A percentile compares a stretch with the other conserved stretches of the same genome.
Evolutionary conservation across 306 rosid species (phyloP).

Genomic region (Casuarina glauca): DNA sequence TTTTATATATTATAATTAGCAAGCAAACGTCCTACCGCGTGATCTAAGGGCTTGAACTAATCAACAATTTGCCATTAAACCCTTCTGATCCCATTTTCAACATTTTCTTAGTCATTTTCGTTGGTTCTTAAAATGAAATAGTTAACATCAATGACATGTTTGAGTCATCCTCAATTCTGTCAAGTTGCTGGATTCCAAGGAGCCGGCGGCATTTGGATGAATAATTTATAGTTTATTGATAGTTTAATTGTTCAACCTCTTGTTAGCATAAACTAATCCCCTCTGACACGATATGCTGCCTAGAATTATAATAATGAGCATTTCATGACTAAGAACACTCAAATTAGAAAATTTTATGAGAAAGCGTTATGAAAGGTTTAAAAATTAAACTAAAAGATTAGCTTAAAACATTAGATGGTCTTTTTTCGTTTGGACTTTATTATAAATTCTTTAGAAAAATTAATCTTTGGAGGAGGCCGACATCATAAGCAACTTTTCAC

Average conservation of each 20-base stretch:
- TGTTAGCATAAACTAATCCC: slow-evolving; percentile 23
- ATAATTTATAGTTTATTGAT: not conserved
- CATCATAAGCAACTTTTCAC: not conserved
- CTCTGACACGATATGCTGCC: slow-evolving; percentile 38
- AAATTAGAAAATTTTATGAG: not conserved
- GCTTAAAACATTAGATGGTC: too few relatives aligned
- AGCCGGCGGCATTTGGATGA: slow-evolving; percentile 21
- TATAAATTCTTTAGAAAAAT: too few relatives aligned
- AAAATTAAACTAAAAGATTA: too few relatives aligned
- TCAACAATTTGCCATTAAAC: not conserved
- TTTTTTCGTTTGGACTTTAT: too few relatives aligned
- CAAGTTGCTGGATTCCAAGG: slow-evolving; percentile 22
- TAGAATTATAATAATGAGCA: slow-evolving; percentile 19
- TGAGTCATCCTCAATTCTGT: not conserved
- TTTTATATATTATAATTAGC: too few relatives aligned
- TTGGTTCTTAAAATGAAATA: slow-evolving; percentile 12
- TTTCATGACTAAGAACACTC: slow-evolving; percentile 16
- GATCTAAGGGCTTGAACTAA: not conserved
- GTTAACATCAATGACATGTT: not conserved
- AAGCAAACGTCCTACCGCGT: not conserved
- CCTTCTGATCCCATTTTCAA: not conserved
- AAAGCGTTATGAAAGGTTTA: not conserved
- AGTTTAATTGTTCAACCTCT: slow-evolving; percentile 1
- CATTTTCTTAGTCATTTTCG: not conserved
- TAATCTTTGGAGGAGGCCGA: not conserved